Evolutionary conservation across 352 stramenopile genomes (phyloP).

Genomic region (Phytophthora pinifolia): DNA sequence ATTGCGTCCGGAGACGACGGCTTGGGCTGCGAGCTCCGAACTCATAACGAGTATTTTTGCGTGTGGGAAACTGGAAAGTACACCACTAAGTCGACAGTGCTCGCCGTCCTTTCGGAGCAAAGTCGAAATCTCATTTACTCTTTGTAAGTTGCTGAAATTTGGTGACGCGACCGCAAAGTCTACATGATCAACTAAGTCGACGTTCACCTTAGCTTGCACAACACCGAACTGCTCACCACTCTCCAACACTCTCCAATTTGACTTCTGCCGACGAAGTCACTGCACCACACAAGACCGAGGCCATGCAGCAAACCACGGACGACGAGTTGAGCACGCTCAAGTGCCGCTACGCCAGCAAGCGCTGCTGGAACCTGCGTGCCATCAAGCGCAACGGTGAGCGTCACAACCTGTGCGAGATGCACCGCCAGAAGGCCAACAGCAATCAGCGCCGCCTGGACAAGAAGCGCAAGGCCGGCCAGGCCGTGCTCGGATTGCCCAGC

Average conservation of each 20-base stretch:
- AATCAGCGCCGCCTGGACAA: constrained; percentile 83
- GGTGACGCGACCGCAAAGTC: background rate
- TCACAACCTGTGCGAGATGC: constrained; percentile 86
- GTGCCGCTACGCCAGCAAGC: constrained; percentile 83
- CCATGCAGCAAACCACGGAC: constrained; percentile 24
- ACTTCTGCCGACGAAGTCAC: constrained; percentile 1
- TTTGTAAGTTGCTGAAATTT: too few relatives aligned
- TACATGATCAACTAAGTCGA: background rate
- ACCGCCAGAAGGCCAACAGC: constrained; percentile 81
- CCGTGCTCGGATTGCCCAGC: constrained; percentile 27
- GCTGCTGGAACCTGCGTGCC: constrained; percentile 77
- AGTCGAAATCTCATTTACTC: constrained; percentile 1
- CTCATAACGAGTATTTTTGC: constrained; percentile 26
- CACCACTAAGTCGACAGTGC: constrained; percentile 16
- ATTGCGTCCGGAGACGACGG: constrained; percentile 19
- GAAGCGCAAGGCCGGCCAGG: constrained; percentile 60
- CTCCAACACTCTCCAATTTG: constrained; percentile 39
- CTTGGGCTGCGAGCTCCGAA: constrained; percentile 14
- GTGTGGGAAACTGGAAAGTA: too few relatives aligned
- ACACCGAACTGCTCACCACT: constrained; percentile 16
- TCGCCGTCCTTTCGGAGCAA: constrained; percentile 5
- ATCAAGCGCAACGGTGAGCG: constrained; percentile 83
- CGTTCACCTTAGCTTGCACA: background rate
- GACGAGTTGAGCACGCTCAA: constrained; percentile 48
- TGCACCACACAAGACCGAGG: background rate